Evolutionary conservation across 23 red algal genomes (phyloP), one percentile per base, ranked within the genome.

Genomic region (Gracilaria caudata): DNA sequence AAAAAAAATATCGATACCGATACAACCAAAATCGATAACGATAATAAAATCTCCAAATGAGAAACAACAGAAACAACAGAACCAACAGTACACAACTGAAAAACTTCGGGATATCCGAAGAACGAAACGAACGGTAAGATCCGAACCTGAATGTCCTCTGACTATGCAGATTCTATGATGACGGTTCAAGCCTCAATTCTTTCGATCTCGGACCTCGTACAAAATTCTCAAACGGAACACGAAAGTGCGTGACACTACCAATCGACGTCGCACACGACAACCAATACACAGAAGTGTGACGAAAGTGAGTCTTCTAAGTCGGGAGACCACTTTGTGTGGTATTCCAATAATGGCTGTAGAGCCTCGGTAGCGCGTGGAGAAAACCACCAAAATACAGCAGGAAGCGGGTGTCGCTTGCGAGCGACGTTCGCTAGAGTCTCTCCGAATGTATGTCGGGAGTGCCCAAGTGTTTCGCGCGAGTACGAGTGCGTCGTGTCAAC

Each of bases 351-450:
- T 35, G 28, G 9, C 10, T 68, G 64, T 35, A 39, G 12, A 23
- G n/a, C n/a, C 64, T 35, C 30, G 64, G 64, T 68, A 68, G 64
- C 26, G 64, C 2, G 64, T 68, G 64, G 35, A 68, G 34, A 68
- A n/a, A n/a, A 23, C 64, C 64, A 68, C 26, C 4, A 19, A 68
- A 34, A 39, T 4, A 19, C 10, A 8, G n/a, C n/a, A n/a, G n/a
- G n/a, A n/a, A n/a, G n/a, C n/a, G n/a, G n/a, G n/a, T n/a, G n/a
- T n/a, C 35, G 26, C 64, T 36, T 32, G 64, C 64, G 35, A 68
- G 30, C 64, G 35, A 68, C 64, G n/a, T n/a, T n/a, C n/a, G n/a
- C n/a, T n/a, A n/a, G n/a, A n/a, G n/a, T n/a, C n/a, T n/a, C n/a
- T n/a, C n/a, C n/a, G n/a, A n/a, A n/a, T n/a, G n/a, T n/a, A n/a